Conservation (phyloP, 257 asterid genomes). For the Jacaranda mimosifolia region DNA sequence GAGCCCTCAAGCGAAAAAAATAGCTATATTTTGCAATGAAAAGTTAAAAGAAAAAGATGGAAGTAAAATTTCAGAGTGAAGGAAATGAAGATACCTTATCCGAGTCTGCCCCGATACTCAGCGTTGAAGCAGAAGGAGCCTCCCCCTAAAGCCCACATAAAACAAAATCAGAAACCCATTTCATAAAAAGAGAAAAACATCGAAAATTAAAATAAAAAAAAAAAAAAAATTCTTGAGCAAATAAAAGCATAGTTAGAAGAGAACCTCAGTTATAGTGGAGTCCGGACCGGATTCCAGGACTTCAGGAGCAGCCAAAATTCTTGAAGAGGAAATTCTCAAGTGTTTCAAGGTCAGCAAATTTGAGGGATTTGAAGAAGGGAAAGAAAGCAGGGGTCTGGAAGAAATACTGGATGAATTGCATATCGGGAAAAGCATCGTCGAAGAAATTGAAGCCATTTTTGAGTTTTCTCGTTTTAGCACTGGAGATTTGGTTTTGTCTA, state of each 20-base stretch:
- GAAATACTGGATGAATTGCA: constrained; percentile 60
- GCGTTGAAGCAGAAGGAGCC: constrained; percentile 48
- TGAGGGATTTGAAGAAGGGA: constrained; percentile 43
- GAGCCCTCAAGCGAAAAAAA: constrained; percentile 1
- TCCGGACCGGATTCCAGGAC: constrained; percentile 55
- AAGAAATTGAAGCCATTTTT: constrained; percentile 64
- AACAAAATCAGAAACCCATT: constrained; percentile 27
- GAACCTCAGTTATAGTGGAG: constrained; percentile 54
- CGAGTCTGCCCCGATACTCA: constrained; percentile 57
- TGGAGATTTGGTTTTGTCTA: constrained; percentile 30
- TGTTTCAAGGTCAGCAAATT: constrained; percentile 50
- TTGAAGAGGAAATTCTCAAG: constrained; percentile 50
- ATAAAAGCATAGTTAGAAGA: neutral
- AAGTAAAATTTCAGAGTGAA: neutral
- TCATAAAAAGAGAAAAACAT: constrained; percentile 26
- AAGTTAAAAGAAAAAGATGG: neutral
- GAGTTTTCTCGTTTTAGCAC: constrained; percentile 1
- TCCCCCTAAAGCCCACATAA: constrained; percentile 46
- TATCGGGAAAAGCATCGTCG: constrained; percentile 50
- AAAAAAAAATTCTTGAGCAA: neutral
- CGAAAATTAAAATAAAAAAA: neutral
- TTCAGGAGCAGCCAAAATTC: constrained; percentile 69
- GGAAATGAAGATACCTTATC: constrained; percentile 50
- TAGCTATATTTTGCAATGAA: neutral
- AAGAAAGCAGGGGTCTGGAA: constrained; percentile 54